Base-by-base conservation (phyloP, 257 asterid species). In the Craterostigma plantagineum region DNA sequence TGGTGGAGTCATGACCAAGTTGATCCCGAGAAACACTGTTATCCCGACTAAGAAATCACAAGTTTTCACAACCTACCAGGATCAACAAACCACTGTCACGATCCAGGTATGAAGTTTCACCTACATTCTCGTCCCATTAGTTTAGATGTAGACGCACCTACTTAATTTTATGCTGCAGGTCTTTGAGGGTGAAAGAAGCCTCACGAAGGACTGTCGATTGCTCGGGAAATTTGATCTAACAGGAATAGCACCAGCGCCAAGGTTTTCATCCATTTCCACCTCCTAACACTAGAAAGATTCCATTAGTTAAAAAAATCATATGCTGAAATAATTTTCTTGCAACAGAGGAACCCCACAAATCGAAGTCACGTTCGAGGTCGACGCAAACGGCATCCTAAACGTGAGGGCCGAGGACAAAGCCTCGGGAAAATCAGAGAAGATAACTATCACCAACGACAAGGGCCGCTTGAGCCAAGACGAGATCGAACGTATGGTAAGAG, bases 331-430 rank as follows among this genome's bases (percentile, higher is more conserved):
- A 16, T 39, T 34, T 37, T 61, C 33, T 46, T 16, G 16, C 10
- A 15, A 54, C 85, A 87, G 98, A 51, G 98, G 98, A 43, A 79
- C 95, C 38, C 95, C 98, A 16, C 95, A 87, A 35, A 87, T 87
- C 50, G 95, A 87, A 55, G 93, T 87, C 14, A 87, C 93, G 18
- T 87, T 87, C 13, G 98, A 87, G 61, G 98, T 82, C 0, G 98
- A 87, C 50, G 95, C 92, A 49, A 87, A 87, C 23, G 93, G 95
- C 30, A 87, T 87, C 33, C 66, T 87, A 38, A 82, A 79, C 13
- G 98, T 87, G 7, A 87, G 68, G 77, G 98, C 98, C 0, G 95
- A 87, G 58, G 98, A 87, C 77, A 87, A 82, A 60, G 98, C 86
- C 43, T 79, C 95, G 0, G 95, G 98, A 1, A 58, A 67, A 53